Conservation (phyloP, 768 basidiomycete genomes). For the Cystofilobasidium macerans region DNA sequence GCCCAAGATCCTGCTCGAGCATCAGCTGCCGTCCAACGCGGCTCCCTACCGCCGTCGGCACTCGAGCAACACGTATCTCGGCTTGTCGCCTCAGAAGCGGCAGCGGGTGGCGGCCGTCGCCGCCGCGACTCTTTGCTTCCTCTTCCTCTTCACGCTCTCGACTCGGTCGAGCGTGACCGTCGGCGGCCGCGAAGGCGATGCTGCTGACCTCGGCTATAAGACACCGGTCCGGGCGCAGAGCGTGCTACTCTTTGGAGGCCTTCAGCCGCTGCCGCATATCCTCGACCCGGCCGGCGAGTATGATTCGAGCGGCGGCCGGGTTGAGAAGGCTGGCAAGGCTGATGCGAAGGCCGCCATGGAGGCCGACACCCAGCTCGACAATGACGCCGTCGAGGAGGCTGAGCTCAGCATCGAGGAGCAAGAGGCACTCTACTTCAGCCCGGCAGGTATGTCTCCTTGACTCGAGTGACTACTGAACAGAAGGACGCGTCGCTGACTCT, state of each 20-base stretch:
- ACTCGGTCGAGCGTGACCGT: neutral
- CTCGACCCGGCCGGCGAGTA: neutral
- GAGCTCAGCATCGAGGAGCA: neutral
- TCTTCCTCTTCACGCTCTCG: neutral
- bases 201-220: neutral
- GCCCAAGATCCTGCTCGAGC: slow-evolving; percentile 5
- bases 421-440: too few species aligned
- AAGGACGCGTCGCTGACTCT: too few species aligned
- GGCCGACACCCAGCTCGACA: neutral
- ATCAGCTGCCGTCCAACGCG: neutral
- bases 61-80: neutral
- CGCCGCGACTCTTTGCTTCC: neutral
- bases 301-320: neutral
- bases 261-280: too few species aligned
- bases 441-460: neutral
- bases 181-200: neutral
- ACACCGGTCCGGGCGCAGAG: neutral
- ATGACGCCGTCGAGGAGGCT: neutral
- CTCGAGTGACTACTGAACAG: too few species aligned
- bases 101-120: neutral
- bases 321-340: too few species aligned
- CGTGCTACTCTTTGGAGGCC: neutral
- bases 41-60: neutral
- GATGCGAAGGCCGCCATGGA: neutral
- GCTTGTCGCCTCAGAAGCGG: slow-evolving; percentile 2